Evolutionary conservation across 2,329 filamentous ascomycete genomes (phyloP).

Genomic region (Trichoderma sp.): DNA sequence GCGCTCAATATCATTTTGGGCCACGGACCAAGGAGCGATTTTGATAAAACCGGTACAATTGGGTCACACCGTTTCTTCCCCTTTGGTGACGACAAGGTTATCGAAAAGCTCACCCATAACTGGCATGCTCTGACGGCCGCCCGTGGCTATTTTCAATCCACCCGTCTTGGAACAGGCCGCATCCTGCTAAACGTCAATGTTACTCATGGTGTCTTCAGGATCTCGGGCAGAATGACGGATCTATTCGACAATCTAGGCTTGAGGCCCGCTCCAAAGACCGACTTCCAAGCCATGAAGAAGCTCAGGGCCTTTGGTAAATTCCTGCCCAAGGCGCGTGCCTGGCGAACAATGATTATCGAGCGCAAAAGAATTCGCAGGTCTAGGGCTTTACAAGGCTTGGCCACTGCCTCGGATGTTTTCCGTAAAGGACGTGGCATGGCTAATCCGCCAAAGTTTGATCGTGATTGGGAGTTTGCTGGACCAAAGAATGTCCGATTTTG

Average conservation of each 20-base stretch:
- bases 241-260: slow-evolving; percentile 33
- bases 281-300: slow-evolving; percentile 17
- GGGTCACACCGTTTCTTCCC: slow-evolving; percentile 51
- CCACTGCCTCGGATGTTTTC: slow-evolving; percentile 25
- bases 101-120: slow-evolving; percentile 27
- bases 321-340: slow-evolving; percentile 39
- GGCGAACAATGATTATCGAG: slow-evolving; percentile 32
- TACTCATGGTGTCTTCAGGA: slow-evolving; percentile 51
- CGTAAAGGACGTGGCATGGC: slow-evolving; percentile 11
- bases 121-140: slow-evolving; percentile 39
- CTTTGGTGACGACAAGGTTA: slow-evolving; percentile 31
- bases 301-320: slow-evolving; percentile 36
- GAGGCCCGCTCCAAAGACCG: slow-evolving; percentile 13
- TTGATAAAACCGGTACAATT: slow-evolving; percentile 37
- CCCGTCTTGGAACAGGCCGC: slow-evolving; percentile 51
- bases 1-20: slow-evolving; percentile 53
- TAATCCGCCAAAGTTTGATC: slow-evolving; percentile 25
- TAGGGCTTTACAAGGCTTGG: slow-evolving; percentile 32
- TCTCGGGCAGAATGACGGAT: slow-evolving; percentile 34
- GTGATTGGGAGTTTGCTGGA: slow-evolving; percentile 31
- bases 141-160: slow-evolving; percentile 55
- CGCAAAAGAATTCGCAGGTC: slow-evolving; percentile 31
- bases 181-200: slow-evolving; percentile 55
- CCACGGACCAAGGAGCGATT: slow-evolving; percentile 38
- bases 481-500: slow-evolving; percentile 35